A percentile compares a stretch with the other conserved stretches of the same genome.
Conservation (phyloP, 257 asterid genomes). For the Oldenlandia corymbosa region DNA sequence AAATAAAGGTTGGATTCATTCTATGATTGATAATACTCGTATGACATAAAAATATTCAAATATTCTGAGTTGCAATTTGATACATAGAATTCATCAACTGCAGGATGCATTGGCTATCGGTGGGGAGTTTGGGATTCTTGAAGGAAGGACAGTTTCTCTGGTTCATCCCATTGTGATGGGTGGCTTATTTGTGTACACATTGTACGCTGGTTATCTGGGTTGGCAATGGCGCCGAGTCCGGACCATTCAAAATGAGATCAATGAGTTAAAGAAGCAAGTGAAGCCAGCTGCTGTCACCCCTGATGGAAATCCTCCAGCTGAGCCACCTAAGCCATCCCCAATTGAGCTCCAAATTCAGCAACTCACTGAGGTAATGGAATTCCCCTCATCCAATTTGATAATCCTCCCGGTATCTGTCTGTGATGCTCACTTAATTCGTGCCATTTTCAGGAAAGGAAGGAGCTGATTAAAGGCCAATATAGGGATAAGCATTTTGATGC, state of each 20-base stretch:
- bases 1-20: too few species aligned
- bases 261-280: conserved; percentile 68
- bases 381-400: too few species aligned
- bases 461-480: conserved; percentile 73
- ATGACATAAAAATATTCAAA: too few species aligned
- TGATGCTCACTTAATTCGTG: too few species aligned
- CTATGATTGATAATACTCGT: too few species aligned
- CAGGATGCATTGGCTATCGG: conserved; percentile 80
- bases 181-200: conserved; percentile 59
- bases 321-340: conserved; percentile 57
- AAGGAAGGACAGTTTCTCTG: conserved; percentile 72
- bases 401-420: too few species aligned
- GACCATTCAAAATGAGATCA: conserved; percentile 67
- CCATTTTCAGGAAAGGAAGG: conserved; percentile 65
- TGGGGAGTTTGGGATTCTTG: conserved; percentile 82
- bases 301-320: conserved; percentile 41
- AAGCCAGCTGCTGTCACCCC: conserved; percentile 69
- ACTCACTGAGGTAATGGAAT: conserved; percentile 80
- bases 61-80: too few species aligned
- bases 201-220: conserved; percentile 91
- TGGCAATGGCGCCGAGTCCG: conserved; percentile 99
- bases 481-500: conserved; percentile 86
- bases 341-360: conserved; percentile 67
- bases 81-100: too few species aligned
- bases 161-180: conserved; percentile 79